Base-by-base conservation (phyloP, 73 alveolate genomes). In the Paramecium octaurelia region DNA sequence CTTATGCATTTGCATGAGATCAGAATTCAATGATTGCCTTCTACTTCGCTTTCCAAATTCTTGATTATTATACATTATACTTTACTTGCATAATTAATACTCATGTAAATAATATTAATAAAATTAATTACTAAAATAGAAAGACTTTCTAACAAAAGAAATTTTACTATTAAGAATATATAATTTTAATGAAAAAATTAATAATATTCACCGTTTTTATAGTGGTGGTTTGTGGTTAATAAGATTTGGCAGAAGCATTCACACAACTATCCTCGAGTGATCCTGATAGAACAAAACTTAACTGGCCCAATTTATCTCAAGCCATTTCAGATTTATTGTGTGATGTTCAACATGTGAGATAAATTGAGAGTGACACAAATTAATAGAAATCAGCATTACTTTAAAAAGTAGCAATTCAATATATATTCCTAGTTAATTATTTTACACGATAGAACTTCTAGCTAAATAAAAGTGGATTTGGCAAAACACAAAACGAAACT, bases 41-140 rank as follows among this genome's bases (percentile, higher is more conserved):
- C 91, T 40, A 14, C 76, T 43, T 44, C 31, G 76, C 4, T 48
- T 42, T 24, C 91, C 57, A 6, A 80, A 35, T 64, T 80, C 91
- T 80, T 43, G 14, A 5, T 18, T 54, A 54, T 54, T 43, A 44
- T 43, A 80, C 44, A 20, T 24, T 40, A 42, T 43, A 80, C 42
- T 40, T 75, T 80, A 80, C 91, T 31, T 80, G 91, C 91, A 44
- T 80, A 80, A 48, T 80, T 80, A 64, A 80, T 80, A 46, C 91
- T 80, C 91, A 80, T 80, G 69, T 54, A 29, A 16, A 14, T 27
- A 27, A 27, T 68, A 68, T 31, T 31, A 68, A 68, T 68, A 68
- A 68, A 54, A 20, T 54, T 54, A 54, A 54, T 54, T 54, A 54
- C 69, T 54, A 54, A 54, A 54, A 12, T 12, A 16, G 69, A 54